Conservation (phyloP, 2,329 filamentous ascomycete species). For the Pseudopyrenochaeta lycopersici region DNA sequence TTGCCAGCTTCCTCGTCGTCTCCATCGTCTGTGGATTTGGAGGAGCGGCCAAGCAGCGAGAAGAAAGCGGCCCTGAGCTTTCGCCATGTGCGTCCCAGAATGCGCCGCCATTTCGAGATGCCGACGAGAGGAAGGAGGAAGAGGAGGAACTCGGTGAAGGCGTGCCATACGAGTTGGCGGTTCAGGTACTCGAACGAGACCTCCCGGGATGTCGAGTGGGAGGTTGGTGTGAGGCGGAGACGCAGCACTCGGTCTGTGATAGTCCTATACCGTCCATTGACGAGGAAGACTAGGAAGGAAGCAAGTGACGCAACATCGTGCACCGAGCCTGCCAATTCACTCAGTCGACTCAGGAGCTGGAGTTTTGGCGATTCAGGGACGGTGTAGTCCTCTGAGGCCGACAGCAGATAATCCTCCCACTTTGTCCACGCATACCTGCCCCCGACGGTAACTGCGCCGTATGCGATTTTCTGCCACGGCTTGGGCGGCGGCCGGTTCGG, state of each 20-base stretch:
- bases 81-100: conserved; percentile 87
- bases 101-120: conserved; percentile 89
- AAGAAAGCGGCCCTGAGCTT: conserved; percentile 71
- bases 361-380: conserved; percentile 59
- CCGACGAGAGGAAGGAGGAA: conserved; percentile 97
- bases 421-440: conserved; percentile 91
- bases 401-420: conserved; percentile 87
- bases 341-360: conserved; percentile 71
- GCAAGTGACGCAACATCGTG: conserved; percentile 84
- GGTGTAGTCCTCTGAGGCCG: conserved; percentile 78
- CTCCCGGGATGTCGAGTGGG: conserved; percentile 83
- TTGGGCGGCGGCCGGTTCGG: conserved; percentile 71
- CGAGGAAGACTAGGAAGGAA: conserved; percentile 89
- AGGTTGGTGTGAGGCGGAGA: conserved; percentile 85
- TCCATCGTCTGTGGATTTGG: conserved; percentile 55
- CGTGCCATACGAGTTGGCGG: conserved; percentile 97
- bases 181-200: conserved; percentile 98
- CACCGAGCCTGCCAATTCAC: conserved; percentile 72
- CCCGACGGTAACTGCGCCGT: conserved; percentile 85
- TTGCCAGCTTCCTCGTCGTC: conserved; percentile 58
- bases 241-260: conserved; percentile 84
- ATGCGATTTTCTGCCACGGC: conserved; percentile 82
- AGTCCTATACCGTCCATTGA: conserved; percentile 91
- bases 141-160: conserved; percentile 98
- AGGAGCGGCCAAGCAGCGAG: conserved; percentile 54